Conservation (phyloP, 192 early-diverging fungal species). For the Rhizophagus clarus region DNA sequence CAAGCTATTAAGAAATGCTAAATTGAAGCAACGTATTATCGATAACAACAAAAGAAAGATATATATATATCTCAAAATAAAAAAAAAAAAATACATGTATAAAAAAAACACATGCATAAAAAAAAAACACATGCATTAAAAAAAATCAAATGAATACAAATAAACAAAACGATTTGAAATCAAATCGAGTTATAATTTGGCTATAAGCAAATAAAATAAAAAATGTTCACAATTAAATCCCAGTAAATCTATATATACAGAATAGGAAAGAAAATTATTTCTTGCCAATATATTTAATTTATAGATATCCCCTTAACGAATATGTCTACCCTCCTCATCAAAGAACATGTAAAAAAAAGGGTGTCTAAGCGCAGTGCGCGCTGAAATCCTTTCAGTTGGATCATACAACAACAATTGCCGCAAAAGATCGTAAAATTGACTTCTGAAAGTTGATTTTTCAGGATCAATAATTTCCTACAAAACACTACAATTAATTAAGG, state of each 20-base stretch:
- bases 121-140: neutral
- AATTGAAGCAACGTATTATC: neutral
- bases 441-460: constrained; percentile 45
- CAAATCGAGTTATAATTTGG: neutral
- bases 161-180: constrained; percentile 12
- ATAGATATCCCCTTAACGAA: neutral
- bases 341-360: constrained; percentile 75
- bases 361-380: constrained; percentile 81
- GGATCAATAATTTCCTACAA: constrained; percentile 49
- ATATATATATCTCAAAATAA: neutral
- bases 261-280: neutral
- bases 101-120: constrained; percentile 5
- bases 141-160: neutral
- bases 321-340: constrained; percentile 44
- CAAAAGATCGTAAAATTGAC: constrained; percentile 72
- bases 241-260: constrained; percentile 12
- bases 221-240: constrained; percentile 7
- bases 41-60: neutral
- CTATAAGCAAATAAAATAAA: neutral
- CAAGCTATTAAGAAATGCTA: neutral
- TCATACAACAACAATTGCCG: constrained; percentile 77
- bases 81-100: neutral
- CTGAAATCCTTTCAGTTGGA: constrained; percentile 76
- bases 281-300: neutral
- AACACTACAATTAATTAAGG: neutral